These are phyloP conservation scores for Waltergamsia citrina DNA, from an alignment of 2,329 filamentous ascomycete species.

Conservation along the genomic window DNA sequence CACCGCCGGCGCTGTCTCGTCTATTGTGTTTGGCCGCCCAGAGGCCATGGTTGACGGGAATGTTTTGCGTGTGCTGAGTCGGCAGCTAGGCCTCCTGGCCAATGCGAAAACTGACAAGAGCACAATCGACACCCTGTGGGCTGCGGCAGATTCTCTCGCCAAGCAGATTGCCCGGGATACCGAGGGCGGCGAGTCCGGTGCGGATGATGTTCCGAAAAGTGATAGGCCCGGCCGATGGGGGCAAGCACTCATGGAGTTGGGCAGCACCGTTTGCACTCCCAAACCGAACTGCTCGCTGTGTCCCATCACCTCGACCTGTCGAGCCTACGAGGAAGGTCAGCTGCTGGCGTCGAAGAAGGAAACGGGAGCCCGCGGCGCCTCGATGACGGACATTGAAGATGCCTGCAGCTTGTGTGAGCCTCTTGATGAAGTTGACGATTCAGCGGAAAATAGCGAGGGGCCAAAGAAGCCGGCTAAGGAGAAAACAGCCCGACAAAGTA, in stretches of 20 bases:
- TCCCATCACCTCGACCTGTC: constrained; percentile 40
- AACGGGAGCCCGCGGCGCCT: not conserved
- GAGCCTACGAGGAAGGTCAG: constrained; percentile 38
- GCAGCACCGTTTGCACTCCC: constrained; percentile 52
- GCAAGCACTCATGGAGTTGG: constrained; percentile 56
- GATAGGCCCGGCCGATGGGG: constrained; percentile 51
- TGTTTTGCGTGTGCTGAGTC: constrained; percentile 49
- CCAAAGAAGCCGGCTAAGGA: not conserved
- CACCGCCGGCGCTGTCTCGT: constrained; percentile 52
- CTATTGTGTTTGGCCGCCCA: constrained; percentile 51
- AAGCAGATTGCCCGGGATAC: constrained; percentile 31
- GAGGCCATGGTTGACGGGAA: constrained; percentile 57
- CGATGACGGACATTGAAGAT: constrained; percentile 37
- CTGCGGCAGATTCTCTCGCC: constrained; percentile 45
- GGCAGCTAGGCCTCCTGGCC: constrained; percentile 47
- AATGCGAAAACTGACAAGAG: constrained; percentile 47
- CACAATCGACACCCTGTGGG: constrained; percentile 46
- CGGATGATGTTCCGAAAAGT: constrained; percentile 22
- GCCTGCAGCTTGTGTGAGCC: constrained; percentile 37
- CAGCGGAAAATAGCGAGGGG: constrained; percentile 8
- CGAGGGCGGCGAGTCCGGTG: constrained; percentile 5
- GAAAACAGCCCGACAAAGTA: constrained; percentile 14
- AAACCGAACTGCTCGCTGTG: constrained; percentile 45
- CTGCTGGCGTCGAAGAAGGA: constrained; percentile 11
- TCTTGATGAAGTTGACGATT: constrained; percentile 24